Evolutionary conservation across 306 rosid genomes (phyloP).

Genomic region (Hylodesmum podocarpum): DNA sequence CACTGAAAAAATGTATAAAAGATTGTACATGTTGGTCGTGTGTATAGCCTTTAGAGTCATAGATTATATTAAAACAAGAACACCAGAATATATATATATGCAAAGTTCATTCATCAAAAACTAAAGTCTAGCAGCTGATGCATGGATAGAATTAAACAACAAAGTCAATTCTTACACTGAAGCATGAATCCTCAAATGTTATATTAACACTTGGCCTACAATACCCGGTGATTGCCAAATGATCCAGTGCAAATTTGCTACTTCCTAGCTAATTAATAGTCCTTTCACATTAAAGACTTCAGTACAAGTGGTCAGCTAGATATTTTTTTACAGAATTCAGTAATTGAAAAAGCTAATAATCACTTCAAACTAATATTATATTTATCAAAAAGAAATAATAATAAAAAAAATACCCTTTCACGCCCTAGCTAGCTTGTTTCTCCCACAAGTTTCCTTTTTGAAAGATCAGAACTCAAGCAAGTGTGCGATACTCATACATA

Average conservation of each 20-base stretch:
- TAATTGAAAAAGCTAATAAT: too few relatives aligned
- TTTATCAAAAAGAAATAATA: too few relatives aligned
- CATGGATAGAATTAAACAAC: conserved; percentile 21
- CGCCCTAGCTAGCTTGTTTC: conserved; percentile 10
- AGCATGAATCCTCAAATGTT: conserved; percentile 2
- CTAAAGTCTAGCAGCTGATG: conserved; percentile 25
- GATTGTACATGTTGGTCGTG: too few relatives aligned
- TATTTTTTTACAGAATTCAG: too few relatives aligned
- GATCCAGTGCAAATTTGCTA: conserved; percentile 23
- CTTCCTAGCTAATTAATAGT: neutral
- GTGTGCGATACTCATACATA: too few relatives aligned
- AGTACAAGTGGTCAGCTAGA: too few relatives aligned
- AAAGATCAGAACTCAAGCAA: conserved; percentile 22
- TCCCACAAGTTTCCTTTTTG: conserved; percentile 45
- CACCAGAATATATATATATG: neutral
- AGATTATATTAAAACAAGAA: conserved; percentile 3
- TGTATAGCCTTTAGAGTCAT: too few relatives aligned
- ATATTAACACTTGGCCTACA: neutral
- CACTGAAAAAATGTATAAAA: too few relatives aligned
- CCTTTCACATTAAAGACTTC: too few relatives aligned
- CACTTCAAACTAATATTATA: too few relatives aligned
- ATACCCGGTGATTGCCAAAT: conserved; percentile 12
- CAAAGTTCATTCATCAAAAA: neutral
- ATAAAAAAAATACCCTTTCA: too few relatives aligned
- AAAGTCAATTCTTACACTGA: conserved; percentile 6